These are phyloP conservation scores for Amanita rubescens DNA, from an alignment of 768 basidiomycete species.

Conservation along the genomic window DNA sequence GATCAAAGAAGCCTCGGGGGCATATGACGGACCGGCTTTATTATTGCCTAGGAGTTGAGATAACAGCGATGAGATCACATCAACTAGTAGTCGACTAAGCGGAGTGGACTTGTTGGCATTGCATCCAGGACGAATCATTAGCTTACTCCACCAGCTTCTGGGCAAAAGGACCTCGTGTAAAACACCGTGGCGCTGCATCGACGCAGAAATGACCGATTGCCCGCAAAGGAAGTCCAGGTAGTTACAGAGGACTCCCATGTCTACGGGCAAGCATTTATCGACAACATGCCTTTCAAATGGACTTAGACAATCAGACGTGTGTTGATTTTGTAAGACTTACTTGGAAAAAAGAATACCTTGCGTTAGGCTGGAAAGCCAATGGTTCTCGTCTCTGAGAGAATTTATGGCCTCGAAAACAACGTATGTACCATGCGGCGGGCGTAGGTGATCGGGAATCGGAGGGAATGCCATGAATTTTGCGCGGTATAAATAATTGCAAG, in stretches of 20 bases:
- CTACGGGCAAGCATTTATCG: slow-evolving; percentile 27
- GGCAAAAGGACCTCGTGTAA: slow-evolving; percentile 47
- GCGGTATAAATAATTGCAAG: slow-evolving; percentile 26
- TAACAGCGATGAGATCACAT: slow-evolving; percentile 17
- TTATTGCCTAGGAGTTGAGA: slow-evolving; percentile 10
- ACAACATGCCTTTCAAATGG: slow-evolving; percentile 35
- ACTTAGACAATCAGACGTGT: background rate
- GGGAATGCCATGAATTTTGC: slow-evolving; percentile 19
- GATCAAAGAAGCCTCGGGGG: background rate
- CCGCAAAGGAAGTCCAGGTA: slow-evolving; percentile 43
- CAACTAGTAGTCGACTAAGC: slow-evolving; percentile 14
- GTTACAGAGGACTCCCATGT: slow-evolving; percentile 43
- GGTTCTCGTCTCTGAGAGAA: slow-evolving; percentile 22
- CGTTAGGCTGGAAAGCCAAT: slow-evolving; percentile 21
- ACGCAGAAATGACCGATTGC: slow-evolving; percentile 29
- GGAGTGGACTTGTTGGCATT: slow-evolving; percentile 6
- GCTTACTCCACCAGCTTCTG: slow-evolving; percentile 38
- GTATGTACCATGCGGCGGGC: slow-evolving; percentile 10
- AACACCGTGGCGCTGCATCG: slow-evolving; percentile 10
- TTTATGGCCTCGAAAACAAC: slow-evolving; percentile 17
- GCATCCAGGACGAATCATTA: slow-evolving; percentile 12
- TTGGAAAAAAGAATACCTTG: slow-evolving; percentile 31
- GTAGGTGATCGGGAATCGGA: slow-evolving; percentile 14
- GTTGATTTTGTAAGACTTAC: slow-evolving; percentile 22
- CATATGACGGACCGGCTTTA: background rate